Evolutionary conservation across 1,139 yeast species (phyloP).

Genomic region (Citeromyces hawaiiensis): DNA sequence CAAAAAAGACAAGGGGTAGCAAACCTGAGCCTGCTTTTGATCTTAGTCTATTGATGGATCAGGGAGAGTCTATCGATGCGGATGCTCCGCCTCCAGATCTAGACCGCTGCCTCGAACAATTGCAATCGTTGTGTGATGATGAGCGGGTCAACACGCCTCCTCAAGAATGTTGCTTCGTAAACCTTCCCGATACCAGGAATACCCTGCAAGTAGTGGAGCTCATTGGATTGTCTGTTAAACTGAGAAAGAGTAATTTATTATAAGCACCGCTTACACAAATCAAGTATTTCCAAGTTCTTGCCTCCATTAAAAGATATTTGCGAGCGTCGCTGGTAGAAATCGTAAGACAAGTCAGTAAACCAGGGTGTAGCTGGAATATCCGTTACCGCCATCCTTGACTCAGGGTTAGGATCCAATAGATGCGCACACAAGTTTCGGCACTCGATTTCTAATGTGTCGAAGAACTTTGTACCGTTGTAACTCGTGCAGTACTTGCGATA

Average conservation of each 20-base stretch:
- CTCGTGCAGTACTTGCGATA: conserved; percentile 10
- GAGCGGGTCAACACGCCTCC: background rate
- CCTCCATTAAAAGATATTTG: background rate
- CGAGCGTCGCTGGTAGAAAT: background rate
- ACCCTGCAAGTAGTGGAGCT: background rate
- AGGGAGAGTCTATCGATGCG: background rate
- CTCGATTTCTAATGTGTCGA: conserved; percentile 25
- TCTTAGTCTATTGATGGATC: background rate
- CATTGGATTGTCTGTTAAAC: background rate
- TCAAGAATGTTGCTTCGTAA: background rate
- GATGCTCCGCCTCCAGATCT: background rate
- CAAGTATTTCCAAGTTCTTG: background rate
- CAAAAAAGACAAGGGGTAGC: background rate
- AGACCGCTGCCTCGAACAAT: background rate
- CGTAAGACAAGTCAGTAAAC: background rate
- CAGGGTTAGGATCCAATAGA: conserved; percentile 31
- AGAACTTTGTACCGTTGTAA: conserved; percentile 28
- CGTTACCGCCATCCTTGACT: conserved; percentile 23
- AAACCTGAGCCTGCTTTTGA: background rate
- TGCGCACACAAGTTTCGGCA: conserved; percentile 34
- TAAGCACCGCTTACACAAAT: background rate
- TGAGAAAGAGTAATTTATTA: background rate
- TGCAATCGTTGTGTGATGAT: background rate
- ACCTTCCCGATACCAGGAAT: background rate
- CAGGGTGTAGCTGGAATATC: conserved; percentile 13